Percentiles rank a stretch among this genome's conserved stretches.
phyloP scores from a whole-genome alignment of 805 yeast species.

The Barnettozyma sp. region DNA sequence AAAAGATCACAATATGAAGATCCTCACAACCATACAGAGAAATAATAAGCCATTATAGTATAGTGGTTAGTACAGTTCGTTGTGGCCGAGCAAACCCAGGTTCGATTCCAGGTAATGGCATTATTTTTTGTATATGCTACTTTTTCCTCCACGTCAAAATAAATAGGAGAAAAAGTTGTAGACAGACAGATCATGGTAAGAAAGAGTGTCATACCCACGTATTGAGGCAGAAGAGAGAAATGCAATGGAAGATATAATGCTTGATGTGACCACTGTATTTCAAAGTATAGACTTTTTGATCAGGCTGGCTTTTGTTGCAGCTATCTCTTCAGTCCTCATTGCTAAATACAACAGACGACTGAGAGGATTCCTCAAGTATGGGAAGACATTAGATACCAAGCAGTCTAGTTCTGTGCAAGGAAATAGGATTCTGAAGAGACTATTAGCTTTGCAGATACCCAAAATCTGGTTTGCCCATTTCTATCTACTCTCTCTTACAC shows the following conservation, averaged over 20 bases:
- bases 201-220: too few species aligned
- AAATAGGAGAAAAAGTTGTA: too few species aligned
- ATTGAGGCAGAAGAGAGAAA: too few species aligned
- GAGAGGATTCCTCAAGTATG: slow-evolving; percentile 36
- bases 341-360: slow-evolving; percentile 29
- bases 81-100: slow-evolving; percentile 72
- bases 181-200: too few species aligned
- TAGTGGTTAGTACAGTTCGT: slow-evolving; percentile 70
- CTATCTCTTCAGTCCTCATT: slow-evolving; percentile 21
- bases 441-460: slow-evolving; percentile 43
- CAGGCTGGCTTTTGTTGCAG: slow-evolving; percentile 2
- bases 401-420: neutral
- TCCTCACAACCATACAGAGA: neutral
- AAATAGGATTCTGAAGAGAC: slow-evolving; percentile 4
- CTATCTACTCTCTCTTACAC: slow-evolving; percentile 39
- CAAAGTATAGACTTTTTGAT: slow-evolving; percentile 1
- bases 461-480: slow-evolving; percentile 59
- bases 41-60: slow-evolving; percentile 35
- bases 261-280: neutral
- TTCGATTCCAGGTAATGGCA: slow-evolving; percentile 72
- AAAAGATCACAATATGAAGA: too few species aligned
- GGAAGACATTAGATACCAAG: slow-evolving; percentile 31
- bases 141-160: too few species aligned
- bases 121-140: neutral
- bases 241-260: too few species aligned